Percentiles rank a stretch among this genome's conserved stretches.
Conservation (phyloP, 1,139 yeast species). For the Kodamaea arcana region DNA sequence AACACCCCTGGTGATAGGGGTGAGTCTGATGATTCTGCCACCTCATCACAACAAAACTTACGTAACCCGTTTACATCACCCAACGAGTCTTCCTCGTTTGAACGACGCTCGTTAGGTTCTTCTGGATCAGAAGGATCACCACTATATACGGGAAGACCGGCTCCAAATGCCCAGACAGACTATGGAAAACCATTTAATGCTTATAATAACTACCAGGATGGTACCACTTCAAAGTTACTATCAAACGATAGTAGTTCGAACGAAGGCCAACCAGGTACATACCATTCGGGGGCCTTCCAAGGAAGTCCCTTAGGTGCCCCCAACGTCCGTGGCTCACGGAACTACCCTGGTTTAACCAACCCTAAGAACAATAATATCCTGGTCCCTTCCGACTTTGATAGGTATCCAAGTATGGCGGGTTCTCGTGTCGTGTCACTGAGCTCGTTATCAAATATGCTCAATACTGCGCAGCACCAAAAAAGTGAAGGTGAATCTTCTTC, state of each 20-base stretch:
- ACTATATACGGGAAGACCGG: neutral
- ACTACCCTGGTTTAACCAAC: neutral
- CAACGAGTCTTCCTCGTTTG: conserved; percentile 22
- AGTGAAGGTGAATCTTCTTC: conserved; percentile 13
- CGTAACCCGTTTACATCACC: conserved; percentile 26
- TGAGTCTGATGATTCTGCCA: conserved; percentile 5
- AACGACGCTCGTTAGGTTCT: conserved; percentile 16
- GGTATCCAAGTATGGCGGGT: conserved; percentile 49
- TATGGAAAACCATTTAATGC: conserved; percentile 40
- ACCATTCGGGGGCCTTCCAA: neutral
- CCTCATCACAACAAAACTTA: conserved; percentile 4
- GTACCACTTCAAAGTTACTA: conserved; percentile 40
- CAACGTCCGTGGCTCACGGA: neutral
- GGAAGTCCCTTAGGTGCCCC: too few species aligned
- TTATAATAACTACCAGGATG: conserved; percentile 43
- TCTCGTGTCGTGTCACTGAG: conserved; percentile 46
- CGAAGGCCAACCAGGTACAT: conserved; percentile 14
- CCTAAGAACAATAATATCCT: neutral
- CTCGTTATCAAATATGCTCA: conserved; percentile 23
- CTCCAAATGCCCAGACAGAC: conserved; percentile 13
- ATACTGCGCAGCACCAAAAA: conserved; percentile 15
- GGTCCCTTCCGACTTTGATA: conserved; percentile 53
- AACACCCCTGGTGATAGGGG: conserved; percentile 20
- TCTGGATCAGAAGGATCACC: conserved; percentile 14
- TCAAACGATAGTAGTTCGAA: conserved; percentile 24